phyloP scores from a whole-genome alignment of 441 rosid species.

The Populus trichocarpa region DNA sequence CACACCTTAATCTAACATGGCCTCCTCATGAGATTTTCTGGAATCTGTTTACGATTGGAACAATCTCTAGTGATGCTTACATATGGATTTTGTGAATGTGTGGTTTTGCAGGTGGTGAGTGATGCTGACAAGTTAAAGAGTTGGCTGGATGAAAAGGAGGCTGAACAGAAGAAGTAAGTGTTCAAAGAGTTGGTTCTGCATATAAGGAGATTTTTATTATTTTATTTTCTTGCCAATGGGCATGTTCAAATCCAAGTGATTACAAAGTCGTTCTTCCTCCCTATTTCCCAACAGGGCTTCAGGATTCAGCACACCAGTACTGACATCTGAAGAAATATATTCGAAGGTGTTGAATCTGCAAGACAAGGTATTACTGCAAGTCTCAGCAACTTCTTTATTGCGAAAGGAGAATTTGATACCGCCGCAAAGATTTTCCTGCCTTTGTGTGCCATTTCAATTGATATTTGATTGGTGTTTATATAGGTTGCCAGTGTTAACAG shows the following conservation, averaged over 20 bases:
- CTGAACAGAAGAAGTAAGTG: constrained; percentile 74
- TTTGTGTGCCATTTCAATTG: background rate
- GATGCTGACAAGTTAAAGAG: constrained; percentile 60
- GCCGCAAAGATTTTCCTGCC: background rate
- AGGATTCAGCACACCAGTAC: constrained; percentile 52
- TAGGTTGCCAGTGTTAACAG: constrained; percentile 59
- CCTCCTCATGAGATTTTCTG: background rate
- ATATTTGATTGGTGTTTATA: background rate
- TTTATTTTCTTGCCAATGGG: background rate
- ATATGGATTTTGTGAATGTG: background rate
- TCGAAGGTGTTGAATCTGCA: constrained; percentile 57
- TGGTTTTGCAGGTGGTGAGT: constrained; percentile 45
- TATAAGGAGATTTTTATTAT: background rate
- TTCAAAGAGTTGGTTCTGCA: background rate
- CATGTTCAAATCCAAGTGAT: background rate
- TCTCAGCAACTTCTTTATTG: background rate
- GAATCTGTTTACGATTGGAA: background rate
- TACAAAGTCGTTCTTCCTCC: background rate
- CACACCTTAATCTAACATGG: background rate
- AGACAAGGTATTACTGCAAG: constrained; percentile 57
- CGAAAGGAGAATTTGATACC: background rate
- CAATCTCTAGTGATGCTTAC: background rate
- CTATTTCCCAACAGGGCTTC: constrained; percentile 42
- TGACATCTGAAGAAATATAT: constrained; percentile 82
- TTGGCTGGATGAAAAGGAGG: constrained; percentile 87